These are phyloP conservation scores for Persicaria maculosa DNA, from an alignment of 148 eudicot species.

Conservation along the genomic window DNA sequence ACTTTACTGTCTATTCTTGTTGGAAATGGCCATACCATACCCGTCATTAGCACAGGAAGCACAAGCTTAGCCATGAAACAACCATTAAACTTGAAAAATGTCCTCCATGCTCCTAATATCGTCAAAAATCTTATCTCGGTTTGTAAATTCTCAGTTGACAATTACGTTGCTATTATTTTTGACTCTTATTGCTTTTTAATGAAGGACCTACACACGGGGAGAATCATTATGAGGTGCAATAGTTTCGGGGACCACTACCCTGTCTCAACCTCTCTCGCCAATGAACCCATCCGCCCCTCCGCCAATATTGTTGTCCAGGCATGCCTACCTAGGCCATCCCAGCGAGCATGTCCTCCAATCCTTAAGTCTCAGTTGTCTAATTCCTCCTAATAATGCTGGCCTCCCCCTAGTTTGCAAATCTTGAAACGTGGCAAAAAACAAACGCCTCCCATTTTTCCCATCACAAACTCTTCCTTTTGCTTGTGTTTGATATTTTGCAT, in stretches of 20 bases:
- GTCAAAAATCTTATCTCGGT: neutral
- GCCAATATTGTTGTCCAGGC: neutral
- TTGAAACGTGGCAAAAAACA: too few relatives aligned
- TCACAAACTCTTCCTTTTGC: too few relatives aligned
- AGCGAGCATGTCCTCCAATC: neutral
- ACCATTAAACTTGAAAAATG: neutral
- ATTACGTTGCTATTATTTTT: neutral
- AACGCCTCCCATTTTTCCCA: too few relatives aligned
- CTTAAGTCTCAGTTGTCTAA: too few relatives aligned
- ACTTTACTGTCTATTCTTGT: neutral
- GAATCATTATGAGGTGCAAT: neutral
- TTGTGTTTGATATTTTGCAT: too few relatives aligned
- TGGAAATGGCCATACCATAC: neutral
- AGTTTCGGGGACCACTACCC: neutral
- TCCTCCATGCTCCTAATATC: neutral
- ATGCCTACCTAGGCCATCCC: neutral
- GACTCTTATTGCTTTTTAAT: neutral
- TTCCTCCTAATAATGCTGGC: too few relatives aligned
- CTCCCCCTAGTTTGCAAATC: too few relatives aligned
- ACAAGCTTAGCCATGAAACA: neutral
- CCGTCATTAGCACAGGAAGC: neutral
- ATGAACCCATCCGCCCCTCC: neutral
- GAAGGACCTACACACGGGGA: neutral
- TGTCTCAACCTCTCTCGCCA: neutral
- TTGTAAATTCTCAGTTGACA: neutral